Conservation (phyloP, 805 yeast genomes). For the Nakazawaea holstii region DNA sequence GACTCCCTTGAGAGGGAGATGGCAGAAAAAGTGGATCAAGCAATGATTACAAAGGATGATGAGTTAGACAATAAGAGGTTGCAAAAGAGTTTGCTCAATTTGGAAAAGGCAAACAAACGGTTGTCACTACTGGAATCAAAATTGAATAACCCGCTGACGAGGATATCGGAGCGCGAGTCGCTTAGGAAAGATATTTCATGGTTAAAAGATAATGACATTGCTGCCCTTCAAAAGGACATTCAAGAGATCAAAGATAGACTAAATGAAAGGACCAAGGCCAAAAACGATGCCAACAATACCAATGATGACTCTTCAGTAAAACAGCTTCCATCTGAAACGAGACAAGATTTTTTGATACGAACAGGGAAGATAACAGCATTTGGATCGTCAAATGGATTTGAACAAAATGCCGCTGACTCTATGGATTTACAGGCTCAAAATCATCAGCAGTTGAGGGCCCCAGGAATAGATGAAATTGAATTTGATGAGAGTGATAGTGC, state of each 20-base stretch:
- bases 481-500: conserved; percentile 5
- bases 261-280: conserved; percentile 30
- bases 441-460: conserved; percentile 43
- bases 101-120: conserved; percentile 37
- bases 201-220: conserved; percentile 44
- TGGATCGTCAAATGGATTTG: conserved; percentile 62
- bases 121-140: conserved; percentile 42
- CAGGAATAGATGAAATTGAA: conserved; percentile 34
- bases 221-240: conserved; percentile 53
- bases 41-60: conserved; percentile 53
- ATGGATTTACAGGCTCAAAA: conserved; percentile 17
- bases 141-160: conserved; percentile 45
- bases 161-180: conserved; percentile 59
- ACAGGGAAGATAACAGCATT: conserved; percentile 95
- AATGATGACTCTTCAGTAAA: conserved; percentile 21
- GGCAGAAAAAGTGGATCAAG: conserved; percentile 61
- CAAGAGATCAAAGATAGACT: conserved; percentile 45
- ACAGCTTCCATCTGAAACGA: conserved; percentile 65
- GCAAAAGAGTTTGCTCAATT: conserved; percentile 53
- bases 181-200: conserved; percentile 48
- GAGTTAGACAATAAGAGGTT: conserved; percentile 74
- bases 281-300: conserved; percentile 11
- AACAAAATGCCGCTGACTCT: conserved; percentile 28
- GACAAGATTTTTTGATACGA: conserved; percentile 73
- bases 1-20: conserved; percentile 70